A percentile compares a stretch with the other conserved stretches of the same genome.
Conservation (phyloP, 805 yeast species). For the Kluyveromyces dobzhanskii region DNA sequence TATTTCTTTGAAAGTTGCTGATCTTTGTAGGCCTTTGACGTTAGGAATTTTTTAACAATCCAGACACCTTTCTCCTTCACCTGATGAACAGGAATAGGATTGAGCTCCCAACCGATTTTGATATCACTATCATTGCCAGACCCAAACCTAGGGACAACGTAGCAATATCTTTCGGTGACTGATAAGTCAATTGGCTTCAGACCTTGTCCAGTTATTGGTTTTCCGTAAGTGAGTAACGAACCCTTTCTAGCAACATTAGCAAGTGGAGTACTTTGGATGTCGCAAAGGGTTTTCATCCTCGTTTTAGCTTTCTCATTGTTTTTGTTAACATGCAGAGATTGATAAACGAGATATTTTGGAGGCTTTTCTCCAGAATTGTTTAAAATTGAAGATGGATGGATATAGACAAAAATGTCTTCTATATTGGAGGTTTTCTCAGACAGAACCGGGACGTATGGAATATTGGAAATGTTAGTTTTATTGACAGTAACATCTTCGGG, state of each 20-base stretch:
- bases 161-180: conserved; percentile 69
- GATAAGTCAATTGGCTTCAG: conserved; percentile 67
- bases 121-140: conserved; percentile 69
- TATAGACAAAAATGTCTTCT: conserved; percentile 53
- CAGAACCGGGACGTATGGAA: conserved; percentile 59
- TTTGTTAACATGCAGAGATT: conserved; percentile 50
- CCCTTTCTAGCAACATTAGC: conserved; percentile 70
- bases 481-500: conserved; percentile 57
- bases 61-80: conserved; percentile 60
- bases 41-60: conserved; percentile 35
- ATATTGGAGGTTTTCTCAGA: conserved; percentile 30
- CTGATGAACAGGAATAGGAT: conserved; percentile 70
- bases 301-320: conserved; percentile 40
- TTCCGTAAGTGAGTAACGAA: conserved; percentile 72
- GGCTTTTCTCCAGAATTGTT: conserved; percentile 55
- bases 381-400: conserved; percentile 73
- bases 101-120: conserved; percentile 87
- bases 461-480: conserved; percentile 44
- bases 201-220: conserved; percentile 79
- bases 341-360: conserved; percentile 71
- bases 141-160: conserved; percentile 86
- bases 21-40: conserved; percentile 20
- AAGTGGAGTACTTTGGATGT: conserved; percentile 64
- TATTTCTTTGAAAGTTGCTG: background rate
- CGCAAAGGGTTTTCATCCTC: conserved; percentile 70